A percentile compares a stretch with the other conserved stretches of the same genome.
Evolutionary conservation across 2,329 filamentous ascomycete species (phyloP).

Genomic region (Fusarium brachygibbosum): DNA sequence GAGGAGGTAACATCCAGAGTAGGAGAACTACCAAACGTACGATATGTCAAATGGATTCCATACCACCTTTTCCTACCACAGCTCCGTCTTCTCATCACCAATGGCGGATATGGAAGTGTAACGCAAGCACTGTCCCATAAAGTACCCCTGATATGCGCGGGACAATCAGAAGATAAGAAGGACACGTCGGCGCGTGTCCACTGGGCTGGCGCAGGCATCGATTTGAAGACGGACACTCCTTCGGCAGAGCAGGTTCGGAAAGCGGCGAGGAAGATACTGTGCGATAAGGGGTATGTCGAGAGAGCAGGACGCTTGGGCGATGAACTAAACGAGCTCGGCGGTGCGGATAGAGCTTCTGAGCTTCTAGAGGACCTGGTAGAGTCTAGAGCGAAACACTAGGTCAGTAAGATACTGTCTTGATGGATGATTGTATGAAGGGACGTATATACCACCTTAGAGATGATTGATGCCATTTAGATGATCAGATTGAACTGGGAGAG

Average conservation of each 20-base stretch:
- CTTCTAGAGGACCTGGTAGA: conserved; percentile 48
- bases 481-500: background rate
- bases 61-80: conserved; percentile 54
- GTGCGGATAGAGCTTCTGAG: conserved; percentile 47
- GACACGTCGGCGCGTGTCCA: conserved; percentile 54
- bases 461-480: background rate
- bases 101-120: conserved; percentile 56
- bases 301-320: conserved; percentile 45
- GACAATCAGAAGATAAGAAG: conserved; percentile 56
- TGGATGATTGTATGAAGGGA: background rate
- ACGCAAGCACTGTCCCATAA: conserved; percentile 55
- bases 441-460: background rate
- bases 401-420: background rate
- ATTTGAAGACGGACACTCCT: conserved; percentile 54
- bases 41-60: conserved; percentile 54
- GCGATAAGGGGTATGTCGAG: conserved; percentile 38
- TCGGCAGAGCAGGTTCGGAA: conserved; percentile 44
- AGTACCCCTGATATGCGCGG: conserved; percentile 55
- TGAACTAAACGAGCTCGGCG: conserved; percentile 49
- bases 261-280: conserved; percentile 48
- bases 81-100: conserved; percentile 54
- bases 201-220: conserved; percentile 53
- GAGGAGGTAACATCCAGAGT: conserved; percentile 46
- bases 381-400: background rate
- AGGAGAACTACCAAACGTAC: conserved; percentile 47